Evolutionary conservation across 2,329 filamentous ascomycete genomes (phyloP), one percentile per base, ranked within the genome.

Genomic region (Calonectria hawksworthii): DNA sequence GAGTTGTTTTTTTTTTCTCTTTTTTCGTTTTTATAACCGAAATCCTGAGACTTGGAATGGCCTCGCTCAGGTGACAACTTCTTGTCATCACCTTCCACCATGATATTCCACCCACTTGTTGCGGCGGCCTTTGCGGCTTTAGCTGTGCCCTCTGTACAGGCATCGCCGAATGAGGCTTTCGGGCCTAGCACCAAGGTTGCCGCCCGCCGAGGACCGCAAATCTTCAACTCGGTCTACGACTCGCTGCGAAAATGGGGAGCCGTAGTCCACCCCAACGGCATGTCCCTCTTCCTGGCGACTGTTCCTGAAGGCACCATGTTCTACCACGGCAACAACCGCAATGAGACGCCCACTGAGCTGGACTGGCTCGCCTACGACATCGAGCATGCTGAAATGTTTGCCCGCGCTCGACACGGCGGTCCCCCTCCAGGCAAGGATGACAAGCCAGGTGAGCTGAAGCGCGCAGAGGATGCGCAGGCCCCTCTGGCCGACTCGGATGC

Each of bases 291-390:
- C 80, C 83, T 91, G 0, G 91, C 89, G 8, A 88, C 84, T 0
- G 87, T 93, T 0, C 91, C 91, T 0, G 83, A 84, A 38, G 90
- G 88, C 11, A 90, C 88, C 0, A 86, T 90, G 51, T 84, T 93
- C 11, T 92, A 93, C 76, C 92, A 93, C 78, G 91, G 91, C 5
- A 89, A 86, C 0, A 75, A 76, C 6, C 82, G 77, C 5, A 74
- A 83, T 0, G 83, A 88, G 3, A 84, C 85, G 0, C 84, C 92
- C 1, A 86, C 84, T 11, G 89, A 88, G 0, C 88, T 87, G 16
- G 88, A 92, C 76, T 93, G 91, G 90, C 84, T 93, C 2, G 91
- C 91, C 0, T 93, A 92, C 77, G 91, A 93, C 80, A 88, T 91
- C 5, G 91, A 93, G 75, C 91, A 93, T 84, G 90, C 91, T 0